phyloP scores from a whole-genome alignment of 2,329 filamentous ascomycete species.

The Colletotrichum endophyticum region DNA sequence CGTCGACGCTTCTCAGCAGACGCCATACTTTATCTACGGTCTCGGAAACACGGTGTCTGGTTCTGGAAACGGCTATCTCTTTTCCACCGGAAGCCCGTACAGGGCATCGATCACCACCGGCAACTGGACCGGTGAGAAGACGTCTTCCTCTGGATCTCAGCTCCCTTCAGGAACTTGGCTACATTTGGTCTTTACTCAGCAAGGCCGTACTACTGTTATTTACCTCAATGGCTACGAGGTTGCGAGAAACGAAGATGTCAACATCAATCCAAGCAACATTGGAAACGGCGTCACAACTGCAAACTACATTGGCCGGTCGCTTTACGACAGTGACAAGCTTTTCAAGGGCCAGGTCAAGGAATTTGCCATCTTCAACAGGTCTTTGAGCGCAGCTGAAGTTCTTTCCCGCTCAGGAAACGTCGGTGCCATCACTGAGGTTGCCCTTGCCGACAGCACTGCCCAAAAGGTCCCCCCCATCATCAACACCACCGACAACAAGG shows the following conservation, averaged over 20 bases:
- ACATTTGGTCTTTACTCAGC: constrained; percentile 23
- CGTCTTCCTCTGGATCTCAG: constrained; percentile 12
- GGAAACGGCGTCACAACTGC: constrained; percentile 24
- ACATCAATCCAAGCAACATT: constrained; percentile 17
- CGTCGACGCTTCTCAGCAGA: constrained; percentile 22
- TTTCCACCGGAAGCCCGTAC: constrained; percentile 25
- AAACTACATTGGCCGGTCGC: constrained; percentile 27
- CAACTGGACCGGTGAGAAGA: constrained; percentile 23
- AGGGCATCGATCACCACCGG: constrained; percentile 24
- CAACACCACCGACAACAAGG: constrained; percentile 11
- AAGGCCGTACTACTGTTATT: constrained; percentile 23
- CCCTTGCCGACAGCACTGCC: constrained; percentile 10
- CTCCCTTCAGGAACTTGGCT: constrained; percentile 24
- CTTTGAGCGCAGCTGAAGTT: constrained; percentile 22
- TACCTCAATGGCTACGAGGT: constrained; percentile 38
- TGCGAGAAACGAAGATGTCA: constrained; percentile 13
- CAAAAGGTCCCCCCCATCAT: constrained; percentile 23
- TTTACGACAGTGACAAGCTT: constrained; percentile 24
- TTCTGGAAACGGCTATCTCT: constrained; percentile 26
- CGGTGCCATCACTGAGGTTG: constrained; percentile 14
- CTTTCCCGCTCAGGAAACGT: constrained; percentile 10
- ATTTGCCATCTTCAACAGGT: constrained; percentile 27
- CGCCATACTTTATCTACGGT: constrained; percentile 28
- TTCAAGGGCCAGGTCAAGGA: constrained; percentile 25
- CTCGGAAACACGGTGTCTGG: constrained; percentile 25